Evolutionary conservation across 2,329 filamentous ascomycete species (phyloP), one percentile per base, ranked within the genome.

Genomic region (Fusarium fujikuroi): DNA sequence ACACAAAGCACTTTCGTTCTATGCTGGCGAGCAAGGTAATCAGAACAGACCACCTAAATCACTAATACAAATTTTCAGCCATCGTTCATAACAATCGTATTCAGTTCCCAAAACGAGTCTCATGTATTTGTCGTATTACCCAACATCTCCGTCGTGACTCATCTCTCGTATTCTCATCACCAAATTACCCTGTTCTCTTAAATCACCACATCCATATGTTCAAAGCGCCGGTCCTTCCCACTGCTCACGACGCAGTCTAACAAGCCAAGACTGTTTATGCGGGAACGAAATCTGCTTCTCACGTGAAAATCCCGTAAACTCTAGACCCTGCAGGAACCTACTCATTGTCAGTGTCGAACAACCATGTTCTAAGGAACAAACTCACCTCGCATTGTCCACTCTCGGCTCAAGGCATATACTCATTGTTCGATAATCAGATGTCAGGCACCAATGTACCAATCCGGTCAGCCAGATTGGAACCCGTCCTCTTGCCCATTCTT

Each of bases 251-350:
- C 90, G 88, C 72, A 97, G 87, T 77, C 92, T 92, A 83, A 97
- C 92, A 69, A 95, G 87, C 82, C 95, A 97, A 11, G 94, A 91
- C 80, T 97, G 95, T 82, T 99, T 99, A 81, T 98, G 95, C 2
- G 95, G 92, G 73, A 99, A 95, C 2, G 91, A 89, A 57, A 98
- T 87, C 79, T 98, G 94, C 66, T 91, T 91, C 83, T 97, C 93
- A 79, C 94, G 96, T 74, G 92, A 90, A 80, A 98, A 99, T 0
- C 95, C 95, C 1, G 88, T 87, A 11, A 89, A 84, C 70, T 93
- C 88, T 21, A 97, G 88, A 70, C 95, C 94, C n/a, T 79, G 79
- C 43, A 84, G 49, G 37, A 85, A 83, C 28, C 82, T 84, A 5
- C 18, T n/a, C 7, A 37, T 30, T 50, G 56, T 69, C 23, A 71